Percentiles rank a stretch among this genome's conserved stretches.
Evolutionary conservation across 805 yeast genomes (phyloP).

Genomic region (Suhomyces vadensis): DNA sequence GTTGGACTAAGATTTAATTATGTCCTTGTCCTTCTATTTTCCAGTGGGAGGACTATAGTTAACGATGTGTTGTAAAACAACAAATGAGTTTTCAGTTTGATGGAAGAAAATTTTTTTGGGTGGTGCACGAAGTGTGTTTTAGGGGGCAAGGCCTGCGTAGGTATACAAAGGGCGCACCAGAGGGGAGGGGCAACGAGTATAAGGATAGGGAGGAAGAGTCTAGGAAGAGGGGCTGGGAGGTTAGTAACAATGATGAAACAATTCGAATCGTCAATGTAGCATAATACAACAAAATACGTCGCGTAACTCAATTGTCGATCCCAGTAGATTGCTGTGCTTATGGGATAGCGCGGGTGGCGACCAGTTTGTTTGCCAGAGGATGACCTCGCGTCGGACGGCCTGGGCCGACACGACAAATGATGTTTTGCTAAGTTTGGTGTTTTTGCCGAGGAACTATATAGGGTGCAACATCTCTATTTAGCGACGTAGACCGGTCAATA

Average conservation of each 20-base stretch:
- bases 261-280: too few species aligned
- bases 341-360: not conserved
- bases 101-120: conserved; percentile 8
- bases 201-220: not conserved
- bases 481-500: too few species aligned
- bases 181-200: too few species aligned
- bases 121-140: conserved; percentile 2
- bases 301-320: too few species aligned
- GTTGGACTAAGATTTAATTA: not conserved
- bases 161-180: too few species aligned
- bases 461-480: too few species aligned
- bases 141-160: conserved; percentile 6
- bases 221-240: not conserved
- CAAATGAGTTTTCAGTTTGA: conserved; percentile 8
- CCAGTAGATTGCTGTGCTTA: not conserved
- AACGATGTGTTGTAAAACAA: conserved; percentile 8
- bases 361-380: not conserved
- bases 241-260: too few species aligned
- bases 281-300: too few species aligned
- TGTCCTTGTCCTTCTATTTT: conserved; percentile 5
- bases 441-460: not conserved
- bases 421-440: too few species aligned
- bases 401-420: not conserved
- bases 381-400: conserved; percentile 1
- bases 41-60: conserved; percentile 2